Percentiles rank a stretch among this genome's conserved stretches.
These are phyloP conservation scores for Coniochaeta hoffmannii DNA, from an alignment of 2,329 filamentous ascomycete species.

Conservation along the genomic window DNA sequence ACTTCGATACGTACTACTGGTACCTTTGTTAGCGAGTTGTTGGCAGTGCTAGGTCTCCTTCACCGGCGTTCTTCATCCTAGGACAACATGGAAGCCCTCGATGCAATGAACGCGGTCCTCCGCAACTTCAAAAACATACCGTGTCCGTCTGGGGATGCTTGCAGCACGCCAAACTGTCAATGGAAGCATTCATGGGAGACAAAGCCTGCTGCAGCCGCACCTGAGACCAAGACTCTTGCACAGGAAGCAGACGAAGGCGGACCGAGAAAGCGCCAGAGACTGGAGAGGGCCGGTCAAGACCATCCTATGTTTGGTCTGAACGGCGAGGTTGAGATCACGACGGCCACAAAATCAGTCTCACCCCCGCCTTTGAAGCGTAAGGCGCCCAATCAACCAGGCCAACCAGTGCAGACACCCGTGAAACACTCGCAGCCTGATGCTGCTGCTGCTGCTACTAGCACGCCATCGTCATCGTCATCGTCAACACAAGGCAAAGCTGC, in stretches of 20 bases:
- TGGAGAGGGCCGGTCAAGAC: background rate
- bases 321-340: background rate
- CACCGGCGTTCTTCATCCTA: background rate
- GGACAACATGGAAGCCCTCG: background rate
- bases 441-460: background rate
- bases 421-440: background rate
- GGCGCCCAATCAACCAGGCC: background rate
- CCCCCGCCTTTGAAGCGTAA: constrained; percentile 17
- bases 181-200: constrained; percentile 16
- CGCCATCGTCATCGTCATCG: constrained; percentile 2
- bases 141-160: constrained; percentile 17
- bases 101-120: constrained; percentile 17
- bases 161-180: constrained; percentile 12
- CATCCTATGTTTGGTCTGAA: background rate
- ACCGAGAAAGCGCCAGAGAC: background rate
- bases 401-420: background rate
- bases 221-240: background rate
- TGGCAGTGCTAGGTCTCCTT: background rate
- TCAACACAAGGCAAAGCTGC: constrained; percentile 1
- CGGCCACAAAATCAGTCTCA: constrained; percentile 12
- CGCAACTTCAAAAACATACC: constrained; percentile 18
- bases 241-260: background rate
- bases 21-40: too few relatives aligned
- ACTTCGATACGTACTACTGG: too few relatives aligned
- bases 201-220: background rate